Evolutionary conservation across 148 eudicot species (phyloP).

Genomic region (Euryodendron excelsum): DNA sequence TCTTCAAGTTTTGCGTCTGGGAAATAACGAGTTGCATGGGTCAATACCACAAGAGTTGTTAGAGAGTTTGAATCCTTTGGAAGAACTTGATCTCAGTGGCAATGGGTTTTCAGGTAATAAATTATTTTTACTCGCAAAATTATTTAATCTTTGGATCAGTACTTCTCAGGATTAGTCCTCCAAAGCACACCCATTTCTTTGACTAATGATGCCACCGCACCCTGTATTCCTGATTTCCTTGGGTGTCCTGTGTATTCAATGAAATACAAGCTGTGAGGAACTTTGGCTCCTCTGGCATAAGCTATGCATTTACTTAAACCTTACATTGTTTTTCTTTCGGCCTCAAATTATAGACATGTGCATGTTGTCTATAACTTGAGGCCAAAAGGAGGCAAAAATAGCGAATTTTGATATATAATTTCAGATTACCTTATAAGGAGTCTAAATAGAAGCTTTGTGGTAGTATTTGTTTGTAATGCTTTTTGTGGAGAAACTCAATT

Average conservation of each 20-base stretch:
- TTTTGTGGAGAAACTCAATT: not conserved
- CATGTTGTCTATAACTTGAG: not conserved
- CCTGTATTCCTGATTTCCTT: not conserved
- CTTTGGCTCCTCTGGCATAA: not conserved
- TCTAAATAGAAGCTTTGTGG: not conserved
- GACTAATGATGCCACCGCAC: not conserved
- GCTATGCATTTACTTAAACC: not conserved
- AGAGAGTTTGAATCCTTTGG: constrained; percentile 51
- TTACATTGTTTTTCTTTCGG: not conserved
- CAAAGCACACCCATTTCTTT: too few relatives aligned
- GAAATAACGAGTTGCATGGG: constrained; percentile 64
- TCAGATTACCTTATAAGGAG: not conserved
- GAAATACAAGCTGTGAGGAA: not conserved
- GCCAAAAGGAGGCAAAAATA: not conserved
- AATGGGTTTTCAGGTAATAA: constrained; percentile 86
- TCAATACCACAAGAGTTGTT: constrained; percentile 56
- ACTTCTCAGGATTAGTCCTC: too few relatives aligned
- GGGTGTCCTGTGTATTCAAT: not conserved
- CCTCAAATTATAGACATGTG: not conserved
- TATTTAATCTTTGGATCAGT: not conserved
- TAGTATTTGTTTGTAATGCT: not conserved
- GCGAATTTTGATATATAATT: not conserved
- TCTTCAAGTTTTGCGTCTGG: constrained; percentile 61
- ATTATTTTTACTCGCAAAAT: not conserved
- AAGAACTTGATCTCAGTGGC: constrained; percentile 79